Evolutionary conservation across 441 rosid genomes (phyloP).

Genomic region (Raphanus hybrid): DNA sequence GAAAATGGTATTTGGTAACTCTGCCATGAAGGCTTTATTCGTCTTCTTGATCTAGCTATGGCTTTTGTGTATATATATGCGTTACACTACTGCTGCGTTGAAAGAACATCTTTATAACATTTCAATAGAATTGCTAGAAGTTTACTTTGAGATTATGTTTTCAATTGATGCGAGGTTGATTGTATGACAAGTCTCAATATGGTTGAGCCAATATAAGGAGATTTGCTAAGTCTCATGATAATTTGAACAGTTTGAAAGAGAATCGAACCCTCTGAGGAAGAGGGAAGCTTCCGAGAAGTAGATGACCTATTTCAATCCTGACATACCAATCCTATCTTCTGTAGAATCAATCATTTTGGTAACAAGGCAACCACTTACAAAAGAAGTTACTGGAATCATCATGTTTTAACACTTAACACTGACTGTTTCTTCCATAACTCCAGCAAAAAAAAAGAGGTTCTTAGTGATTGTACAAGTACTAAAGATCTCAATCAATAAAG

Average conservation of each 20-base stretch:
- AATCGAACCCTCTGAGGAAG: not conserved
- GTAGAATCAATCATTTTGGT: not conserved
- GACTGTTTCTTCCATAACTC: not conserved
- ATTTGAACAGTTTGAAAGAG: not conserved
- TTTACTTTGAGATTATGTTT: too few relatives aligned
- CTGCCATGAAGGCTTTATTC: constrained; percentile 2
- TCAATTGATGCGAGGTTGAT: too few relatives aligned
- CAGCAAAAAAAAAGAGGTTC: not conserved
- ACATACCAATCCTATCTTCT: not conserved
- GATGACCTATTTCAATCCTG: not conserved
- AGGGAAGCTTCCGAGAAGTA: not conserved
- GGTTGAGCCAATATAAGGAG: not conserved
- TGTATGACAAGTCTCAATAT: not conserved
- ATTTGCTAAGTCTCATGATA: not conserved
- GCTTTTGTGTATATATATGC: too few relatives aligned
- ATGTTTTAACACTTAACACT: not conserved
- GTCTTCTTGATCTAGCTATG: constrained; percentile 16
- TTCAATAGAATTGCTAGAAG: too few relatives aligned
- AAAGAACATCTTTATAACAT: too few relatives aligned
- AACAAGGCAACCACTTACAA: not conserved
- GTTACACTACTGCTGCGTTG: too few relatives aligned
- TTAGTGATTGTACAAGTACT: not conserved
- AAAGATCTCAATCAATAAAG: not conserved
- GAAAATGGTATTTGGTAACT: constrained; percentile 12
- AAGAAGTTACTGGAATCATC: not conserved